A percentile compares a stretch with the other conserved stretches of the same genome.
Conservation (phyloP, 208 protist genomes). For the Trypanosoma scelopori region DNA sequence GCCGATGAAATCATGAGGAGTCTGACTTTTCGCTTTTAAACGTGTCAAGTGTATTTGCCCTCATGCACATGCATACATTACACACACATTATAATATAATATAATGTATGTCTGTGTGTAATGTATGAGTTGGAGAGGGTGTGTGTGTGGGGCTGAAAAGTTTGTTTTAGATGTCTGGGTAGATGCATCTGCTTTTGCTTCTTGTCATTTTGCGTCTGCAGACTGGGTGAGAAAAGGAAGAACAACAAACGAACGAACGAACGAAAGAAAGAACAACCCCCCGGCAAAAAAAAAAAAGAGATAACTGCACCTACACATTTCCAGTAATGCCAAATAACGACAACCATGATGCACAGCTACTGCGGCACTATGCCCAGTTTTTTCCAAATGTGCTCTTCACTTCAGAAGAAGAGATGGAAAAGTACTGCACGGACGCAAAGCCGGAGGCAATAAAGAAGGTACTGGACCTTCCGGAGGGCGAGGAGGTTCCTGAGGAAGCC, state of each 20-base stretch:
- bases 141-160: too few relatives aligned
- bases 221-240: too few relatives aligned
- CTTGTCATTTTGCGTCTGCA: too few relatives aligned
- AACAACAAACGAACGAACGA: too few relatives aligned
- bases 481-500: constrained; percentile 53
- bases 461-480: constrained; percentile 56
- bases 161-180: too few relatives aligned
- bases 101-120: too few relatives aligned
- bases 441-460: constrained; percentile 34
- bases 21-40: constrained; percentile 24
- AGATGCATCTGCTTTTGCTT: too few relatives aligned
- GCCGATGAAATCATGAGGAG: constrained; percentile 36
- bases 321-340: constrained; percentile 33
- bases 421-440: constrained; percentile 42
- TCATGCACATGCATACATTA: not conserved
- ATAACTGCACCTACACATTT: not conserved
- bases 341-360: constrained; percentile 46
- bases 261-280: too few relatives aligned
- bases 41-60: not conserved
- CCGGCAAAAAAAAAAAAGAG: too few relatives aligned
- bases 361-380: constrained; percentile 79
- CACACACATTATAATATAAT: too few relatives aligned
- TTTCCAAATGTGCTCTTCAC: constrained; percentile 82
- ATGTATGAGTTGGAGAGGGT: too few relatives aligned
- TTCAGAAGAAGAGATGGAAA: constrained; percentile 64